Base-by-base conservation (phyloP, 805 yeast species). In the Teunomyces funiuensis region DNA sequence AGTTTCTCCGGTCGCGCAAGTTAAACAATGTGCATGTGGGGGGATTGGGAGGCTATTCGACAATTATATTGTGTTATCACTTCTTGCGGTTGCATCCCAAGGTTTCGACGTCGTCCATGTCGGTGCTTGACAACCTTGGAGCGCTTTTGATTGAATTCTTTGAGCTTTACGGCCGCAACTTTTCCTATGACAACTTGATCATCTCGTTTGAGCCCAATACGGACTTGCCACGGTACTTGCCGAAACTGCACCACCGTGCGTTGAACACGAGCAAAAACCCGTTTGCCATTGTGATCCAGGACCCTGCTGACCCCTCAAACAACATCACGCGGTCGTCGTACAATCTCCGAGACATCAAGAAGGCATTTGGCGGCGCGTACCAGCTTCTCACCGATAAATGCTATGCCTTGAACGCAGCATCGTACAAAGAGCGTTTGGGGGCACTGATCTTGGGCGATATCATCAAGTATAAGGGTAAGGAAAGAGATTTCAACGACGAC, bases 31-130 rank as follows among this genome's bases (percentile, higher is more conserved):
- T 91, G 11, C 95, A 85, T 53, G 82, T 82, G 16, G 99, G 99
- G 39, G 98, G 98, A 0, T 66, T 91, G 5, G 98, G 99, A 30
- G 98, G 98, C 0, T 91, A 84, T 59, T 80, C 97, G 6, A 86
- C 88, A n/a, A 88, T 90, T 33, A 89, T 97, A 54, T 56, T 93
- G 57, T 88, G 85, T 13, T 82, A 82, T 53, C 81, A 91, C 13
- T 89, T 90, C 55, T 63, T 90, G 46, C 76, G 72, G 50, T 66
- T 85, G 47, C 98, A 91, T 59, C 96, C 96, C 11, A 73, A 89
- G 49, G 57, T 88, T 9, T 59, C 82, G 2, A 79, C 95, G 0
- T 73, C 78, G 5, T 79, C 80, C 34, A 83, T 89, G 41, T 73
- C 77, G 37, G 80, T 88, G 2, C 51, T 77, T 51, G 85, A 83